Percentiles rank a stretch among this genome's conserved stretches.
These are phyloP conservation scores for Paramarasmius palmivorus DNA, from an alignment of 1,284 basidiomycete genomes.

Conservation along the genomic window DNA sequence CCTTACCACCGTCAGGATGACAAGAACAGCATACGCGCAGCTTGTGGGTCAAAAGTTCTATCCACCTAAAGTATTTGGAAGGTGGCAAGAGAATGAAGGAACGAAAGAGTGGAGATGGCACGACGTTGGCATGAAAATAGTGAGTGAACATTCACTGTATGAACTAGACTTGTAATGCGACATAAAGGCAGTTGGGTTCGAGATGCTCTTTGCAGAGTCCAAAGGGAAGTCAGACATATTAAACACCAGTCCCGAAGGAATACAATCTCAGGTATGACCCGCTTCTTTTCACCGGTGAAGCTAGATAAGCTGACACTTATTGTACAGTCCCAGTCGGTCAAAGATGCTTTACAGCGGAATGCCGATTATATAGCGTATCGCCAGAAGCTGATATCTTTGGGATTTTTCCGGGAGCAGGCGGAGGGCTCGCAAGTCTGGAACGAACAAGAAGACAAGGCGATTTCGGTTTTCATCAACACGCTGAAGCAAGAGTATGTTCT, in stretches of 20 bases:
- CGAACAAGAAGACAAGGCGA: conserved; percentile 70
- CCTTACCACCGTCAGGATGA: conserved; percentile 71
- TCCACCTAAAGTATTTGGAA: conserved; percentile 87
- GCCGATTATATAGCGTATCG: conserved; percentile 71
- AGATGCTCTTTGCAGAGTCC: conserved; percentile 89
- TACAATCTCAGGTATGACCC: conserved; percentile 48
- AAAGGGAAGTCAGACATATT: conserved; percentile 48
- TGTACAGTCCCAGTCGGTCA: conserved; percentile 55
- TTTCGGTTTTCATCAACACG: conserved; percentile 62
- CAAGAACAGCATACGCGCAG: conserved; percentile 91
- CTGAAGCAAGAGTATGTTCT: conserved; percentile 63
- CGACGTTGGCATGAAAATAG: conserved; percentile 90
- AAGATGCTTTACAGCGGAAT: conserved; percentile 65
- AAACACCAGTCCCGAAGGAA: conserved; percentile 36
- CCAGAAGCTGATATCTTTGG: conserved; percentile 55
- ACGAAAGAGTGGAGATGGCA: conserved; percentile 71
- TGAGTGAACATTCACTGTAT: conserved; percentile 32
- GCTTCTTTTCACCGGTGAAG: background rate
- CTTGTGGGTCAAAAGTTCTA: conserved; percentile 89
- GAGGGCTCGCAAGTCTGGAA: conserved; percentile 80
- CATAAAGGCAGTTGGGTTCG: conserved; percentile 84
- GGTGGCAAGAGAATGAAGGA: conserved; percentile 65
- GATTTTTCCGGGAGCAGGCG: conserved; percentile 77
- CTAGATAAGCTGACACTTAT: background rate
- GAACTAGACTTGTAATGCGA: background rate